These are phyloP conservation scores for Pleoardoris graminearum DNA, from an alignment of 2,329 filamentous ascomycete species.

Conservation along the genomic window DNA sequence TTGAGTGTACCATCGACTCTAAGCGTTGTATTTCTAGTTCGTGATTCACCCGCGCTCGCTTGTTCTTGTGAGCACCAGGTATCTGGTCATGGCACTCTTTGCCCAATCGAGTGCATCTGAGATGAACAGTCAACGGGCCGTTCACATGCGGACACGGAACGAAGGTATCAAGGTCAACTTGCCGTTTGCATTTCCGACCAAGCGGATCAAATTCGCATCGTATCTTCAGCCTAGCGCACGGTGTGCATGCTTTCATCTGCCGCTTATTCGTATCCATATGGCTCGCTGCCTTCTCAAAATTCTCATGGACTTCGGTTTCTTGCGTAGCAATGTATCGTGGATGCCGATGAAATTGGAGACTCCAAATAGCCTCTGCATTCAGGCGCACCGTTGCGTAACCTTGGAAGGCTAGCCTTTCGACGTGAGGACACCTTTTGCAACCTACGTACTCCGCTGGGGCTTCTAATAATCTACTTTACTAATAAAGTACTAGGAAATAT, in stretches of 20 bases:
- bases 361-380: no score
- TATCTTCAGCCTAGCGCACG: conserved; percentile 11
- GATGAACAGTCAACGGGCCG: neutral
- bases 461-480: no score
- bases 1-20: conserved; percentile 12
- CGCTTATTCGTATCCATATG: neutral
- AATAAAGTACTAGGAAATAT: no score
- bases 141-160: conserved; percentile 2
- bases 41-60: neutral
- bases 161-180: neutral
- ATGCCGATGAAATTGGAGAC: no score
- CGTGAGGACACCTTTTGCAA: no score
- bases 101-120: conserved; percentile 8
- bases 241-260: conserved; percentile 9
- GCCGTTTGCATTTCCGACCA: conserved; percentile 8
- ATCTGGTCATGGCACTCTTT: conserved; percentile 8
- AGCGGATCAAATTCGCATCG: neutral
- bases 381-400: no score
- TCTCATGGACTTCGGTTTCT: no score
- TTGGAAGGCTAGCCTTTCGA: no score
- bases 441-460: no score
- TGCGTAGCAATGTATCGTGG: no score
- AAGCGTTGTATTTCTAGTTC: conserved; percentile 2
- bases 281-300: neutral
- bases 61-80: conserved; percentile 7